phyloP scores from a whole-genome alignment of 495 filamentous ascomycete genomes.

The Aspergillus avenaceus region DNA sequence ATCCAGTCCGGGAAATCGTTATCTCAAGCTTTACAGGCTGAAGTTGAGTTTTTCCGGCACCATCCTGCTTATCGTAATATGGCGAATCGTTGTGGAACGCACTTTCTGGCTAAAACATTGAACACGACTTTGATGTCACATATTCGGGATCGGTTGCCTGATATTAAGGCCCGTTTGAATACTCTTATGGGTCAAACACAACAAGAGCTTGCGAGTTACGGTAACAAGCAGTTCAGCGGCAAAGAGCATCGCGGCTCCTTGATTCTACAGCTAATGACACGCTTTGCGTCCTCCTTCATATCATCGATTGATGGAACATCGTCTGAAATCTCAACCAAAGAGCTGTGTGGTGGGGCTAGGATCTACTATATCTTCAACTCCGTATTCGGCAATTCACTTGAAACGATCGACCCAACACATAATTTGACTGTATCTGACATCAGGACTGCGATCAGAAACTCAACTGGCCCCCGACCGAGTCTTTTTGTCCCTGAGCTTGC shows the following conservation, averaged over 20 bases:
- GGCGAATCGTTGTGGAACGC: conserved; percentile 88
- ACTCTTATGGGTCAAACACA: conserved; percentile 99
- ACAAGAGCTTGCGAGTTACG: conserved; percentile 96
- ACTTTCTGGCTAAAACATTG: conserved; percentile 90
- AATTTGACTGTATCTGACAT: conserved; percentile 97
- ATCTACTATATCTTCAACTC: conserved; percentile 99
- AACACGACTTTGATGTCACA: conserved; percentile 94
- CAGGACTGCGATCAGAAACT: conserved; percentile 96
- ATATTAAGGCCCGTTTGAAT: conserved; percentile 97
- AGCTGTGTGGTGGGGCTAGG: conserved; percentile 91
- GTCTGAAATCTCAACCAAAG: conserved; percentile 97
- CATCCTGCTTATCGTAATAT: conserved; percentile 98
- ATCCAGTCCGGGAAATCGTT: conserved; percentile 93
- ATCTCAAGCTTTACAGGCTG: conserved; percentile 81
- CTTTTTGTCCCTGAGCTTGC: conserved; percentile 96
- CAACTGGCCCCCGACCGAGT: conserved; percentile 90
- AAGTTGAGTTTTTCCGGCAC: conserved; percentile 93
- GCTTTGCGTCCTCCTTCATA: conserved; percentile 96
- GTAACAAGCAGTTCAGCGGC: conserved; percentile 95
- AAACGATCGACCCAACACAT: conserved; percentile 90
- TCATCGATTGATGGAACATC: conserved; percentile 98
- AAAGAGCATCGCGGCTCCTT: conserved; percentile 94
- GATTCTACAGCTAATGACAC: conserved; percentile 96
- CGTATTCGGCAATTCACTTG: conserved; percentile 94
- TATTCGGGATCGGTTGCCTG: conserved; percentile 90